Evolutionary conservation across 2,329 filamentous ascomycete genomes (phyloP).

Genomic region (Colletotrichum sp.): DNA sequence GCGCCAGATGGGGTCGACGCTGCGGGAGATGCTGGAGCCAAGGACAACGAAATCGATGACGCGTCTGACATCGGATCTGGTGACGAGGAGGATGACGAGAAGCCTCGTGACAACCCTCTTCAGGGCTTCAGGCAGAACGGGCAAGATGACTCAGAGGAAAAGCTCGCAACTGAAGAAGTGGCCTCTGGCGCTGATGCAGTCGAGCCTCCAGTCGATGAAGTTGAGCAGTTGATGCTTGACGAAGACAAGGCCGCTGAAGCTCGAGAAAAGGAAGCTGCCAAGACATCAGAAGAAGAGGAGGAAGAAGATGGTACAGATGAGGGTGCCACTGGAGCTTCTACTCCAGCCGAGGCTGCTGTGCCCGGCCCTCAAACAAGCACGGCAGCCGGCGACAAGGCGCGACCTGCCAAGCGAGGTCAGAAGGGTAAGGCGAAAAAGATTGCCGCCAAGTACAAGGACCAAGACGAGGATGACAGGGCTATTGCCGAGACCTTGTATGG

Average conservation of each 20-base stretch:
- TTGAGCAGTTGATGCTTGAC: slow-evolving; percentile 12
- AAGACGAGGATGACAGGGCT: slow-evolving; percentile 91
- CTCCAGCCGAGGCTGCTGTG: slow-evolving; percentile 1
- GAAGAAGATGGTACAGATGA: slow-evolving; percentile 24
- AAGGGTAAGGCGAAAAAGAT: slow-evolving; percentile 85
- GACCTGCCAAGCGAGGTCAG: slow-evolving; percentile 72
- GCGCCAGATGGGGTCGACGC: not conserved
- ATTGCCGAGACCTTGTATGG: slow-evolving; percentile 89
- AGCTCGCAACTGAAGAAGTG: slow-evolving; percentile 20
- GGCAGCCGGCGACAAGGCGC: slow-evolving; percentile 48
- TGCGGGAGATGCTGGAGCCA: slow-evolving; percentile 23
- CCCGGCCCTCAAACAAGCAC: slow-evolving; percentile 20
- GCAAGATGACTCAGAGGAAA: slow-evolving; percentile 31
- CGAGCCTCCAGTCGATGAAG: slow-evolving; percentile 19
- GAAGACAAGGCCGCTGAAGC: slow-evolving; percentile 26
- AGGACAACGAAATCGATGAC: slow-evolving; percentile 33
- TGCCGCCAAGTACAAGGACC: slow-evolving; percentile 87
- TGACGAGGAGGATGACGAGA: slow-evolving; percentile 31
- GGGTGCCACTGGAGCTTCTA: slow-evolving; percentile 2
- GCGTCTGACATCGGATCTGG: slow-evolving; percentile 39
- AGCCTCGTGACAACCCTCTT: slow-evolving; percentile 41
- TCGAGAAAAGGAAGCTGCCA: not conserved
- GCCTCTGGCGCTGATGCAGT: not conserved
- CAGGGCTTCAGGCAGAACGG: slow-evolving; percentile 31
- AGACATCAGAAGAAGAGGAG: slow-evolving; percentile 9